Conservation (phyloP, 768 basidiomycete species). For the Russula ochroleuca region DNA sequence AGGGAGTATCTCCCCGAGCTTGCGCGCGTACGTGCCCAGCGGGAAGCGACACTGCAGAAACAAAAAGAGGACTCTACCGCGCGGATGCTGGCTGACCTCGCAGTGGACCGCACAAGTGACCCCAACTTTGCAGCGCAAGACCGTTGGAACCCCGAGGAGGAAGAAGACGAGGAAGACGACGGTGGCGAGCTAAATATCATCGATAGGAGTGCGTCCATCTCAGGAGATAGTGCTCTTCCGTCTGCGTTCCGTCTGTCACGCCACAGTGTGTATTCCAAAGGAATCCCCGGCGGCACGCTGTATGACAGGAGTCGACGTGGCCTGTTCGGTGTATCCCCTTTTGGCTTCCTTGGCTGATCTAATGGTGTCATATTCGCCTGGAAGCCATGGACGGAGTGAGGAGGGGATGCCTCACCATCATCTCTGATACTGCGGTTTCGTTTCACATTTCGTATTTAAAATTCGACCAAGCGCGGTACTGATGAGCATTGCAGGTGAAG, state of each 20-base stretch:
- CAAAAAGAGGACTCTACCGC: constrained; percentile 73
- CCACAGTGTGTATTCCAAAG: not conserved
- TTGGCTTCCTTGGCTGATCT: constrained; percentile 8
- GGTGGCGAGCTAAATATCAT: constrained; percentile 52
- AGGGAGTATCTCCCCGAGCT: constrained; percentile 94
- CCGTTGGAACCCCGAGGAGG: constrained; percentile 59
- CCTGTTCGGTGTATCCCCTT: constrained; percentile 6
- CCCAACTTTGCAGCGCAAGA: constrained; percentile 54
- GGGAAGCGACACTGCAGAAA: constrained; percentile 60
- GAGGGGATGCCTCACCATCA: not conserved
- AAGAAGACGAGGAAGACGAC: constrained; percentile 51
- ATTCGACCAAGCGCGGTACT: constrained; percentile 24
- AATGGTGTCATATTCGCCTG: constrained; percentile 1
- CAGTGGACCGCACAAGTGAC: constrained; percentile 63
- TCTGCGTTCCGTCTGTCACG: constrained; percentile 8
- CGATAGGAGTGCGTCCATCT: constrained; percentile 57
- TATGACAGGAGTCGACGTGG: constrained; percentile 15
- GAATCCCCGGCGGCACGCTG: constrained; percentile 4
- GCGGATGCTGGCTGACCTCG: constrained; percentile 74
- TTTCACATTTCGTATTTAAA: constrained; percentile 18
- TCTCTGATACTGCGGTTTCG: not conserved
- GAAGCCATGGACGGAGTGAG: not conserved
- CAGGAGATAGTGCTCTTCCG: constrained; percentile 2
- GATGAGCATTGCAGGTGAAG: constrained; percentile 47
- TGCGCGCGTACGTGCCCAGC: constrained; percentile 57